Conservation (phyloP, 1,284 basidiomycete genomes). For the Termitomyces sp. region DNA sequence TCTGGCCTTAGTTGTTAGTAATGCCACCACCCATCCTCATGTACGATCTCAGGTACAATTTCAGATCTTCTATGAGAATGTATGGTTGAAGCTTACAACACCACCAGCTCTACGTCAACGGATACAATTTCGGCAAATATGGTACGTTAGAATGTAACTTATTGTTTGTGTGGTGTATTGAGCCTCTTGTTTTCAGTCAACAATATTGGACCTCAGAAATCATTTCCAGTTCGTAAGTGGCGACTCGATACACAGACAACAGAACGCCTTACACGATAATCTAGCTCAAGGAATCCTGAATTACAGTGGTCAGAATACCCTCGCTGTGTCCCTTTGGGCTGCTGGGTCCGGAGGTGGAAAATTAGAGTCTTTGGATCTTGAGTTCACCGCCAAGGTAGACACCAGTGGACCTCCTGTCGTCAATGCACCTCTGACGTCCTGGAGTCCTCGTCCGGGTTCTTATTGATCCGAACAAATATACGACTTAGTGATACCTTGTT, state of each 20-base stretch:
- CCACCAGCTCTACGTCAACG: constrained; percentile 37
- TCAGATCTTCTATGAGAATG: neutral
- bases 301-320: constrained; percentile 42
- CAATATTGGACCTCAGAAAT: constrained; percentile 35
- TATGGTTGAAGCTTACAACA: neutral
- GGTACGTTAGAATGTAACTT: constrained; percentile 20
- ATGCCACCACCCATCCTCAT: constrained; percentile 33
- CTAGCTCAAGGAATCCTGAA: constrained; percentile 48
- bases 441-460: constrained; percentile 30
- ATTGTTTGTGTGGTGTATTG: neutral
- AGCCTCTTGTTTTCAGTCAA: constrained; percentile 26
- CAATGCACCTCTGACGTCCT: constrained; percentile 34
- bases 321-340: constrained; percentile 45
- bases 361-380: constrained; percentile 32
- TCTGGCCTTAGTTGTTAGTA: constrained; percentile 35
- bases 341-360: constrained; percentile 33
- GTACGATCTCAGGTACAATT: constrained; percentile 33
- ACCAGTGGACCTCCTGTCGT: constrained; percentile 33
- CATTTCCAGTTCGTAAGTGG: constrained; percentile 36
- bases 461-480: constrained; percentile 9
- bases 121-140: constrained; percentile 40
- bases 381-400: constrained; percentile 34
- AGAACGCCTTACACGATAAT: neutral
- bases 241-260: neutral
- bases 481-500: neutral